Evolutionary conservation across 2,329 filamentous ascomycete species (phyloP), one percentile per base, ranked within the genome.

Genomic region (Colletotrichum godetiae): DNA sequence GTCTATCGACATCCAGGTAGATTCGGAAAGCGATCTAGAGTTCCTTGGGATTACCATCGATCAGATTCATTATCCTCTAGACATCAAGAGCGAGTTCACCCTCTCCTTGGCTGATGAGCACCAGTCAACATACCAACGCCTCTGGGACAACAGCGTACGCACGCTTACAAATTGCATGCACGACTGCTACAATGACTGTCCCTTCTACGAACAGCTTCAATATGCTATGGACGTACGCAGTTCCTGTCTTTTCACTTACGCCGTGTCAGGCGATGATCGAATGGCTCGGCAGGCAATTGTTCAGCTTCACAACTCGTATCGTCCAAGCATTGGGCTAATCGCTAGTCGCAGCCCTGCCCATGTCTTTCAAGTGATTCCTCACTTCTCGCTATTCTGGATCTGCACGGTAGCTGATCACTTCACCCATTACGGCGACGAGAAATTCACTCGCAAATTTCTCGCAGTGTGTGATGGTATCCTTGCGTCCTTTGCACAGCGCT

Each of bases 361-460:
- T 57, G 77, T 78, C 0, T 78, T 78, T 3, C 81, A 83, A 63
- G 77, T 82, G 56, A 84, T 84, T 60, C 79, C 81, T n/a, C 77
- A 77, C 13, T 84, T 84, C 67, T 80, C 82, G 1, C 78, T 84
- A 0, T 84, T 79, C 75, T 84, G 82, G 82, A 77, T 83, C 12
- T 75, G 80, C 19, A 78, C 79, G 67, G 76, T 84, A 0, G 79
- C 76, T 52, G 83, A 84, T 69, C 83, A 85, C 63, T 78, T 80
- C 64, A 69, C 79, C 8, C 80, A 78, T 72, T 84, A 83, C 64
- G 81, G 79, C 4, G 82, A 84, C 67, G 76, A 57, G 0, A 8
- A 35, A 7, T 83, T 78, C 35, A 65, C 78, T 0, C 76, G 78
- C 2, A 76, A 73, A 11, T 83, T 83, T 29, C 68, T 83, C 2